phyloP scores from a whole-genome alignment of 129 eudicot species.

The Sambucus nigra region DNA sequence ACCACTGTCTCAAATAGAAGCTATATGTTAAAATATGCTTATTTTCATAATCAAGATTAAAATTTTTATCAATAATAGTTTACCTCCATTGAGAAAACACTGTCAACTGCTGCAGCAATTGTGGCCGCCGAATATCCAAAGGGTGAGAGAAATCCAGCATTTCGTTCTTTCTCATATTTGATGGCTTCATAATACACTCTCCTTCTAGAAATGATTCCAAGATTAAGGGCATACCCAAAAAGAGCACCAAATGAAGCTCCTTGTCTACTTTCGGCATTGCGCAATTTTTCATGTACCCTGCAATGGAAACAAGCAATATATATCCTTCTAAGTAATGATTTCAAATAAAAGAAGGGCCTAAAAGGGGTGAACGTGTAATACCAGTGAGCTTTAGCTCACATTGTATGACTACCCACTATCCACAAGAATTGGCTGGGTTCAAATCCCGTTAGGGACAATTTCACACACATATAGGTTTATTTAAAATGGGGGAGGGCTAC shows the following conservation, averaged over 20 bases:
- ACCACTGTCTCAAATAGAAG: slow-evolving; percentile 55
- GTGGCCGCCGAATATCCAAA: slow-evolving; percentile 79
- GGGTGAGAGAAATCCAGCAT: slow-evolving; percentile 85
- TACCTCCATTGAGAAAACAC: slow-evolving; percentile 86
- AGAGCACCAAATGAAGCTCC: slow-evolving; percentile 82
- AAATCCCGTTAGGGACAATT: no score
- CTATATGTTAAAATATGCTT: neutral
- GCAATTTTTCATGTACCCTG: slow-evolving; percentile 72
- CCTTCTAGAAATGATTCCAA: slow-evolving; percentile 79
- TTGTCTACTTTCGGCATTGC: slow-evolving; percentile 57
- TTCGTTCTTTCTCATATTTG: slow-evolving; percentile 79
- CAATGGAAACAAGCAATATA: neutral
- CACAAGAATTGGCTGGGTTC: no score
- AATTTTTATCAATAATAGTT: no score
- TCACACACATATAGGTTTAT: no score
- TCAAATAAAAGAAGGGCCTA: no score
- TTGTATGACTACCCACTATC: no score
- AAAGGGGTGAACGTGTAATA: no score
- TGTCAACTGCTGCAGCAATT: slow-evolving; percentile 53
- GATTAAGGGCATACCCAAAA: slow-evolving; percentile 71
- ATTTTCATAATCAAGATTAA: no score
- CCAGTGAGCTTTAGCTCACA: no score
- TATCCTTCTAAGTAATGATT: neutral
- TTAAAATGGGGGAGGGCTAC: no score
- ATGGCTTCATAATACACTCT: slow-evolving; percentile 65